Conservation (phyloP, 176 grass and related monocot species). For the Aegilops tauschii region DNA sequence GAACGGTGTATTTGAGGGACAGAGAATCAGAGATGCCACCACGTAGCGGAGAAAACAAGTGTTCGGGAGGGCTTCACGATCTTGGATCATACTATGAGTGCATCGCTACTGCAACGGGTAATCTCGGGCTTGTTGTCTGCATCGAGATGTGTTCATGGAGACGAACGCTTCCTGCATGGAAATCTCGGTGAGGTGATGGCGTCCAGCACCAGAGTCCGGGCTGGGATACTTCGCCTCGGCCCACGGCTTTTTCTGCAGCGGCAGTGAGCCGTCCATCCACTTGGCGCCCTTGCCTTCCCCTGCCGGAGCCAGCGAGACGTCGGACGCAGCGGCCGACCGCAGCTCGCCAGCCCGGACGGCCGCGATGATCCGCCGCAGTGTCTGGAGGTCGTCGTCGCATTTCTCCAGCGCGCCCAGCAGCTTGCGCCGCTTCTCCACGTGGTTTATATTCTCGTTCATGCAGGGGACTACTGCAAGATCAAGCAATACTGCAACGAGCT, state of each 20-base stretch:
- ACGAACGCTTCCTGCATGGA: constrained; percentile 61
- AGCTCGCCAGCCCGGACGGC: constrained; percentile 72
- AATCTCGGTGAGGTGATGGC: constrained; percentile 78
- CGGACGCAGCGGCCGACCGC: constrained; percentile 29
- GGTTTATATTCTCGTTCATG: too few species aligned
- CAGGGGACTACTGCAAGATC: too few species aligned
- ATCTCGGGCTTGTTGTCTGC: constrained; percentile 13
- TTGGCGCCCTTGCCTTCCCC: not conserved
- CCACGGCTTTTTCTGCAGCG: not conserved
- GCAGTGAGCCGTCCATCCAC: constrained; percentile 14
- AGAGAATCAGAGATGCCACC: too few species aligned
- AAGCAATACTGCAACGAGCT: too few species aligned
- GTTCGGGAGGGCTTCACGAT: constrained; percentile 79
- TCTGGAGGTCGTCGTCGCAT: constrained; percentile 93
- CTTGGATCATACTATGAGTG: constrained; percentile 44
- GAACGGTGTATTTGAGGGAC: too few species aligned
- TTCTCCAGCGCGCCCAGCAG: constrained; percentile 93
- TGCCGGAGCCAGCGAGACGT: not conserved
- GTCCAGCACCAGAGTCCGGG: constrained; percentile 86
- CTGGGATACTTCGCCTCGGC: constrained; percentile 46
- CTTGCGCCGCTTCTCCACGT: constrained; percentile 63
- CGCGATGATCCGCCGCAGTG: constrained; percentile 79
- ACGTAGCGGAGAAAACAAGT: constrained; percentile 51
- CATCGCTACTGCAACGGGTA: not conserved
- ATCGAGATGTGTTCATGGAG: constrained; percentile 37